Evolutionary conservation across 495 filamentous ascomycete genomes (phyloP).

Genomic region (Melanomma pulvis-pyrius): DNA sequence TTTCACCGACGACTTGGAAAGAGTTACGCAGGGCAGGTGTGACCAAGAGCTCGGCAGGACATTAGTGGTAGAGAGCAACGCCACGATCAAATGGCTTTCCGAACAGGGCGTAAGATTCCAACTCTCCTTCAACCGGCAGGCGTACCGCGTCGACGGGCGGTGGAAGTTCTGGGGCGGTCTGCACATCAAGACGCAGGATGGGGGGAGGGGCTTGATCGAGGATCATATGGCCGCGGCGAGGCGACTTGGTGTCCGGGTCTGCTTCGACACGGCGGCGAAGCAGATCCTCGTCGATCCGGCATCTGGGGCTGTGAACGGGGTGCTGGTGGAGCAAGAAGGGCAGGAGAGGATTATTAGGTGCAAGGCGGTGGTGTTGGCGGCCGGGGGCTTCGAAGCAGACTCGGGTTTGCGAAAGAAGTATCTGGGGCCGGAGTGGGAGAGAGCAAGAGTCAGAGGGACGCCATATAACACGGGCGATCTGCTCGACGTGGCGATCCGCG

Average conservation of each 20-base stretch:
- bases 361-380: slow-evolving; percentile 55
- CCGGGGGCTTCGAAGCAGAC: slow-evolving; percentile 65
- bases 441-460: slow-evolving; percentile 62
- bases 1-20: slow-evolving; percentile 54
- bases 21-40: slow-evolving; percentile 54
- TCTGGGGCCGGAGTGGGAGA: slow-evolving; percentile 64
- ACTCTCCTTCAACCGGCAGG: slow-evolving; percentile 64
- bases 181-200: slow-evolving; percentile 58
- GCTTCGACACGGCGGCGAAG: slow-evolving; percentile 51
- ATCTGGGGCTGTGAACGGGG: slow-evolving; percentile 47
- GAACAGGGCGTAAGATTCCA: slow-evolving; percentile 57
- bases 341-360: slow-evolving; percentile 43
- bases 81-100: slow-evolving; percentile 58
- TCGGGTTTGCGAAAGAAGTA: slow-evolving; percentile 57
- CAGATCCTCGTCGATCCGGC: slow-evolving; percentile 46
- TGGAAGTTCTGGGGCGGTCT: slow-evolving; percentile 67
- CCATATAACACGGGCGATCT: slow-evolving; percentile 62
- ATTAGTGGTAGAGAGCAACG: slow-evolving; percentile 53
- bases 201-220: slow-evolving; percentile 59
- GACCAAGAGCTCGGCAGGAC: slow-evolving; percentile 49
- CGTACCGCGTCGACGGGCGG: slow-evolving; percentile 57
- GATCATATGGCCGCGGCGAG: slow-evolving; percentile 51
- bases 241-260: slow-evolving; percentile 48
- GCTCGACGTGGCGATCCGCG: slow-evolving; percentile 54
- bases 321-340: slow-evolving; percentile 43